These are phyloP conservation scores for Alternaria sp. DNA, from an alignment of 2,329 filamentous ascomycete species.

Conservation along the genomic window DNA sequence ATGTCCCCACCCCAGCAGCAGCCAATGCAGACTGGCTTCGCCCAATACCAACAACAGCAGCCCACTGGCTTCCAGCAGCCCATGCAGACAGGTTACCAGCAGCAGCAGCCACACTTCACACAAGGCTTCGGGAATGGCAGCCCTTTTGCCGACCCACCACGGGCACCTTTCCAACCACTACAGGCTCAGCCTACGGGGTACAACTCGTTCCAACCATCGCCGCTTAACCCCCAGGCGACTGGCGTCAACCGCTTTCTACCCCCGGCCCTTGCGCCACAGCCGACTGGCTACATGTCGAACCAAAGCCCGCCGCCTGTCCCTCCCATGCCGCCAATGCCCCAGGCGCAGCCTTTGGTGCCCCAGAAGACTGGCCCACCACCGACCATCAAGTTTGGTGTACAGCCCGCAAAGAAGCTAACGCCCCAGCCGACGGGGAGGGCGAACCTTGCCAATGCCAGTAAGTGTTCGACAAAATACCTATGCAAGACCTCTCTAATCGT, in stretches of 20 bases:
- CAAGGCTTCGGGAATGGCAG: slow-evolving; percentile 56
- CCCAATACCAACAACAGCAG: slow-evolving; percentile 54
- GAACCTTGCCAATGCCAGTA: slow-evolving; percentile 94
- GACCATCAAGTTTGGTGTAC: slow-evolving; percentile 85
- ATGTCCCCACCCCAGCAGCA: slow-evolving; percentile 50
- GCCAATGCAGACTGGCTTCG: slow-evolving; percentile 49
- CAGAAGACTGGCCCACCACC: slow-evolving; percentile 88
- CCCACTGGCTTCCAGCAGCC: slow-evolving; percentile 51
- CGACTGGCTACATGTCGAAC: slow-evolving; percentile 57
- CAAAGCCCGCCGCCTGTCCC: slow-evolving; percentile 64
- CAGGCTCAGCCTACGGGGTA: slow-evolving; percentile 50
- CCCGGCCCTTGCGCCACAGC: slow-evolving; percentile 59
- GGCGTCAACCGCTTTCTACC: slow-evolving; percentile 58
- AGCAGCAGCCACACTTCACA: slow-evolving; percentile 41
- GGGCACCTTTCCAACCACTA: slow-evolving; percentile 50
- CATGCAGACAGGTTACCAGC: slow-evolving; percentile 57
- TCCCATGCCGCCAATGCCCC: slow-evolving; percentile 62
- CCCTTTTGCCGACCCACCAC: slow-evolving; percentile 62
- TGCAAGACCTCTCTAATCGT: slow-evolving; percentile 6
- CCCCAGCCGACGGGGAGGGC: slow-evolving; percentile 91
- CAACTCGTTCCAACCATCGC: slow-evolving; percentile 41
- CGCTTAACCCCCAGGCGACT: slow-evolving; percentile 61
- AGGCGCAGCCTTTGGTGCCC: slow-evolving; percentile 69
- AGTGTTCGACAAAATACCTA: slow-evolving; percentile 57
- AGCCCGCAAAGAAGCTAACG: slow-evolving; percentile 74